These are phyloP conservation scores for Wickerhamiella lipophila DNA, from an alignment of 805 yeast genomes.

Conservation along the genomic window DNA sequence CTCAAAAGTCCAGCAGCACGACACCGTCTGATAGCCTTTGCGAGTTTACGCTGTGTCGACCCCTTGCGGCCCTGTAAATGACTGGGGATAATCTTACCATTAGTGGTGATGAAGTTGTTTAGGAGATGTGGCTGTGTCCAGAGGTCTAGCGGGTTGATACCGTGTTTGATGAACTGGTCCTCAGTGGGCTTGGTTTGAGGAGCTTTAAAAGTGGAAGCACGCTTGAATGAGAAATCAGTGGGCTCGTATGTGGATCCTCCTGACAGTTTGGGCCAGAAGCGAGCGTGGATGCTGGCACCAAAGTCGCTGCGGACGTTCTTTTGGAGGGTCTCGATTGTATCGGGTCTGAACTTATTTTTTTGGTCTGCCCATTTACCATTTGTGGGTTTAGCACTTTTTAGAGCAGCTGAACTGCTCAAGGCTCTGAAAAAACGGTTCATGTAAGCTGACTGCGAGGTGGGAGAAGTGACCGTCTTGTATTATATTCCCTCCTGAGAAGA, in stretches of 20 bases:
- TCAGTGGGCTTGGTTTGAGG: conserved; percentile 22
- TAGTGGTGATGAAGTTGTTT: conserved; percentile 49
- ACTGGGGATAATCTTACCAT: conserved; percentile 68
- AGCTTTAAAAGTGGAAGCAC: conserved; percentile 25
- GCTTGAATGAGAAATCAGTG: conserved; percentile 59
- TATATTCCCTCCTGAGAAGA: no score
- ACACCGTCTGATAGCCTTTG: conserved; percentile 69
- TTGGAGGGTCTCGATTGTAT: neutral
- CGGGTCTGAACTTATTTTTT: neutral
- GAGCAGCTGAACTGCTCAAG: conserved; percentile 1
- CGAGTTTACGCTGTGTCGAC: conserved; percentile 54
- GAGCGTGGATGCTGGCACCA: neutral
- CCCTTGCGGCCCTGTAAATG: conserved; percentile 54
- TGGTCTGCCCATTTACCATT: neutral
- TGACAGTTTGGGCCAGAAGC: conserved; percentile 13
- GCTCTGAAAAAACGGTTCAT: conserved; percentile 1
- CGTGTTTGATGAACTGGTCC: conserved; percentile 19
- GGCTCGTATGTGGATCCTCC: conserved; percentile 56
- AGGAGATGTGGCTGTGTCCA: conserved; percentile 62
- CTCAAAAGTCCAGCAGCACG: conserved; percentile 71
- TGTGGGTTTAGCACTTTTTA: neutral
- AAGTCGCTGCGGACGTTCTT: neutral
- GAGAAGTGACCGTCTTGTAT: no score
- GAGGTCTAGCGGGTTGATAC: conserved; percentile 49
- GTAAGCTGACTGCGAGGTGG: neutral